Evolutionary conservation across 1,284 basidiomycete species (phyloP), one percentile per base, ranked within the genome.

Genomic region (Mycosarcoma maydis): DNA sequence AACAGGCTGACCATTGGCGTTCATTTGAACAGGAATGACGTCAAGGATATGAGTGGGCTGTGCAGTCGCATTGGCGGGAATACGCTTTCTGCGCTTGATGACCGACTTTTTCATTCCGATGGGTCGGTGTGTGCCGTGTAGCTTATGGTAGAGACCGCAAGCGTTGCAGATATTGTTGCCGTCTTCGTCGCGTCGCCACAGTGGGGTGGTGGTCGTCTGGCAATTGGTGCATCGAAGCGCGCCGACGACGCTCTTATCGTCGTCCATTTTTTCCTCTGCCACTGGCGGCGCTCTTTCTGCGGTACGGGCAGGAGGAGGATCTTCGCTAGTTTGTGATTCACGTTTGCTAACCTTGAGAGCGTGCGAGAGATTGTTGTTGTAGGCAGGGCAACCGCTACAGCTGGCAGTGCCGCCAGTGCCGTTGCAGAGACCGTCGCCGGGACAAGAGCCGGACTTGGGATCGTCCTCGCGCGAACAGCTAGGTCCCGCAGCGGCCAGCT

Each of bases 21-120:
- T 70, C 52, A 69, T 55, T 48, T 69, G 66, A 2, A 69, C 66
- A 2, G 66, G 55, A 17, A 62, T 59, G 13, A 62, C 66, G 22
- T 69, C 66, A 1, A 59, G 51, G 20, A 62, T 54, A 20, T 62
- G 59, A 30, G 60, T 48, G 19, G 67, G 56, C 41, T 70, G 67
- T 2, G 56, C 53, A 20, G 60, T 48, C 4, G 67, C 67, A 24
- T 70, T 70, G 37, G 67, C 67, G 3, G 67, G 67, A 13, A 98
- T 92, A 72, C 95, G 90, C 85, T 98, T 98, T 66, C 95, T 87
- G 32, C 95, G 88, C 85, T 98, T 98, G 86, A 98, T 98, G 75
- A 97, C 93, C 3, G 92, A 91, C 86, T 98, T 97, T 84, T 96
- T 97, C 93, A 98, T 94, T 56, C 92, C 92, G 66, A 95, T 95